Base-by-base conservation (phyloP, 345 rosid genomes). In the Eutrema heterophyllum region DNA sequence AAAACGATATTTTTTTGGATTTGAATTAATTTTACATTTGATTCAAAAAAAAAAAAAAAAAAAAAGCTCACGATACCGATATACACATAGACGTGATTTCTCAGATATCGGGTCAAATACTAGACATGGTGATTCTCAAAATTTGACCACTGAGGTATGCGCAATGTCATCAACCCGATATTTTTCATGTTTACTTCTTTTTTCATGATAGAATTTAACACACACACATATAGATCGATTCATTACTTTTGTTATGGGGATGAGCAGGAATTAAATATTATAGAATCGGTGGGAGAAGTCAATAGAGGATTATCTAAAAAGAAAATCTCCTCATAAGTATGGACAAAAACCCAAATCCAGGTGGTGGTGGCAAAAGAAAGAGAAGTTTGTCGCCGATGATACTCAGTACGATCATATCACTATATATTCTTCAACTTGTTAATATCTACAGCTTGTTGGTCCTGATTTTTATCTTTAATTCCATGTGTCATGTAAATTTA, bases 351-450 rank as follows among this genome's bases (percentile, higher is more conserved):
- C 55, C 5, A 64, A 46, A 64, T 32, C 6, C 16, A 53, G 36
- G 36, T 59, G 41, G 24, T 45, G 54, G 69, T 44, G 69, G 69
- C 27, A 64, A 64, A 45, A 64, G 54, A 45, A 46, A 45, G 45
- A 63, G 40, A 63, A 40, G 18, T 60, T 30, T 63, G 53, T 63
- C 40, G 24, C 68, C 13, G 27, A 63, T 27, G 68, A 63, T 63
- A 27, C 41, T 9, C 39, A 40, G 67, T 62, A 62, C 1, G 68
- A 2, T 60, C 26, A 44, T 26, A 63, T 7, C 39, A 44, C 26
- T 63, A 29, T 32, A 45, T 45, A n/a, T 45, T 62, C n/a, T 44
- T 38, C 12, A 15, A 33, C 62, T 26, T 26, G 4, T 52, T 26
- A 26, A 51, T 27, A 50, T 50, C 12, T 50, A 50, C 32, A 50